These are phyloP conservation scores for Wickerhamomyces kurtzmanii DNA, from an alignment of 805 yeast species.

Conservation along the genomic window DNA sequence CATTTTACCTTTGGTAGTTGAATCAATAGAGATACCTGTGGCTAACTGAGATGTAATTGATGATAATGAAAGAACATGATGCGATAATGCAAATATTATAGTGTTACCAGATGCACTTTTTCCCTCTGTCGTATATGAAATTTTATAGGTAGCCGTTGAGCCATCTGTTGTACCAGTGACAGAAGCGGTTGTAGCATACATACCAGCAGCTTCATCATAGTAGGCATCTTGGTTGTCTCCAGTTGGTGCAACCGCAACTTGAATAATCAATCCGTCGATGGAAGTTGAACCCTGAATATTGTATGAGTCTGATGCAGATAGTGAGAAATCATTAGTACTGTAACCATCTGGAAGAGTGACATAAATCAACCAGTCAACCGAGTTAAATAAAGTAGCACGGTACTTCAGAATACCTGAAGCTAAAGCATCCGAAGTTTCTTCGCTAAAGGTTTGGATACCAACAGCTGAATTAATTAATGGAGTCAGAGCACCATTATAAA, in stretches of 20 bases:
- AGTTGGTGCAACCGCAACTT: conserved; percentile 39
- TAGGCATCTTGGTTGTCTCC: conserved; percentile 24
- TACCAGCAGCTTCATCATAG: conserved; percentile 64
- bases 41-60: conserved; percentile 16
- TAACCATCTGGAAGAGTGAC: conserved; percentile 27
- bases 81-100: conserved; percentile 43
- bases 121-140: conserved; percentile 41
- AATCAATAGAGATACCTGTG: conserved; percentile 33
- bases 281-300: conserved; percentile 25
- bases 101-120: conserved; percentile 34
- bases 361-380: conserved; percentile 41
- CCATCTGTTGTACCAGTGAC: conserved; percentile 38
- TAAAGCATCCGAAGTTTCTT: conserved; percentile 20
- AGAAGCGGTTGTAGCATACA: conserved; percentile 41
- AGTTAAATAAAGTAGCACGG: conserved; percentile 35
- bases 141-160: conserved; percentile 33
- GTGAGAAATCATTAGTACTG: conserved; percentile 18
- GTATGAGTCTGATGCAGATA: conserved; percentile 22
- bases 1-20: conserved; percentile 45
- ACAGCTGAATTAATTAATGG: conserved; percentile 35
- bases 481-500: conserved; percentile 36
- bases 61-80: conserved; percentile 32
- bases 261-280: conserved; percentile 31
- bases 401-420: conserved; percentile 38
- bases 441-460: conserved; percentile 31